Evolutionary conservation across 148 eudicot genomes (phyloP).

Genomic region (Persicaria maculosa): DNA sequence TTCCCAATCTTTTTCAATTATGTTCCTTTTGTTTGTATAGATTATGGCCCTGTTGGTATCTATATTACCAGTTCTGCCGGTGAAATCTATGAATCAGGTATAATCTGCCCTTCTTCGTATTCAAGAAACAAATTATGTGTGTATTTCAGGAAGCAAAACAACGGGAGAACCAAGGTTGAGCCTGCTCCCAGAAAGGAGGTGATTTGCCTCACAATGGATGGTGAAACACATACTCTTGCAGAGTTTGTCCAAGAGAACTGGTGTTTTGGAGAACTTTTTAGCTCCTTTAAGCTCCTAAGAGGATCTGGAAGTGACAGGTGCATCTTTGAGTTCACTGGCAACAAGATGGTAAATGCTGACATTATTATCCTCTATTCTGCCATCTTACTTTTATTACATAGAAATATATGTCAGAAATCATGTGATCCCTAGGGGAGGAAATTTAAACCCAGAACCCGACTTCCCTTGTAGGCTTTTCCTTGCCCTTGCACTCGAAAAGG

Average conservation of each 20-base stretch:
- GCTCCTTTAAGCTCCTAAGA: conserved; percentile 41
- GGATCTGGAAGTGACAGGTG: conserved; percentile 30
- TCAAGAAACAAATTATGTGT: conserved; percentile 5
- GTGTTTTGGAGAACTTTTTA: conserved; percentile 46
- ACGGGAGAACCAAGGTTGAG: conserved; percentile 24
- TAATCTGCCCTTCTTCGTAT: not conserved
- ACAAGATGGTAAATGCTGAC: conserved; percentile 39
- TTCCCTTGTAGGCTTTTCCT: too few species aligned
- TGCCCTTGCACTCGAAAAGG: too few species aligned
- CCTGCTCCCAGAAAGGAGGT: conserved; percentile 40
- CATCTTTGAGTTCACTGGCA: conserved; percentile 65
- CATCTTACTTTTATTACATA: not conserved
- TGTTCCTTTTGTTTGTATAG: not conserved
- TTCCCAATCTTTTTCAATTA: not conserved
- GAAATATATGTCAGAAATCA: not conserved
- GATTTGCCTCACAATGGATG: conserved; percentile 41
- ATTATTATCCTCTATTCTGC: not conserved
- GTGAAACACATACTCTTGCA: conserved; percentile 53
- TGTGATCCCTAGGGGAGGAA: not conserved
- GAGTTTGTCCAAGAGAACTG: conserved; percentile 48
- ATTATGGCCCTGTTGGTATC: not conserved
- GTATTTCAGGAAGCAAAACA: conserved; percentile 39
- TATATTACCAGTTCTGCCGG: not conserved
- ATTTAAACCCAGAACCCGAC: not conserved
- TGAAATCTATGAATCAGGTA: not conserved